Evolutionary conservation across 2,329 filamentous ascomycete species (phyloP), one percentile per base, ranked within the genome.

Genomic region (Aspergillus thermomutatus): DNA sequence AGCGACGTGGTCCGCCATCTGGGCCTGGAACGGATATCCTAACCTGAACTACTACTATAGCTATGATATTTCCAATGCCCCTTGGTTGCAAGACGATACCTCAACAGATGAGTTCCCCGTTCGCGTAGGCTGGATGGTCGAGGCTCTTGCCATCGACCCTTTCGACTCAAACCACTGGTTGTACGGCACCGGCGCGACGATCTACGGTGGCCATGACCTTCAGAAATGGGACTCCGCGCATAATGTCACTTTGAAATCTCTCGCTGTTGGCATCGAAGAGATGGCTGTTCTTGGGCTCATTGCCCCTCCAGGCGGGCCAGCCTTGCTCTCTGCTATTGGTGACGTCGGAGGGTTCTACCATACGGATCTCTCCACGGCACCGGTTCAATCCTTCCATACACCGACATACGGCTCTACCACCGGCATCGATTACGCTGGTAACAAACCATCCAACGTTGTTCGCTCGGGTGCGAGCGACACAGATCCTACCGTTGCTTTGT

Each of bases 121-220:
- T 3, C 56, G 58, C 3, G 58, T 86, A 3, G 83, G 83, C 1
- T 86, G 83, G 83, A 86, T 85, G 83, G 82, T 85, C 8, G 83
- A 86, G 63, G 72, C 79, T 0, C 68, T 86, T 7, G 81, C 81
- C 23, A 86, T 86, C 50, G 76, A 86, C 63, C 83, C 83, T 0
- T 76, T 79, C 26, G 82, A 86, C 62, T 83, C 81, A 55, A 77
- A 85, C 63, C 83, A 85, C 66, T 85, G 82, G 81, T 70, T 85
- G 0, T 86, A 86, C 56, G 82, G 80, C n/a, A 86, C 83, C 0
- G 83, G 83, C 2, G 68, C 79, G n/a, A 83, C 81, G 0, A 69
- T 83, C 47, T 82, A 78, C 40, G 81, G 81, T 9, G 80, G 82
- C 1, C 78, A 79, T 52, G 81, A 84, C 56, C 69, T 84, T n/a